Base-by-base conservation (phyloP, 441 rosid genomes). In the Capsella rubella region DNA sequence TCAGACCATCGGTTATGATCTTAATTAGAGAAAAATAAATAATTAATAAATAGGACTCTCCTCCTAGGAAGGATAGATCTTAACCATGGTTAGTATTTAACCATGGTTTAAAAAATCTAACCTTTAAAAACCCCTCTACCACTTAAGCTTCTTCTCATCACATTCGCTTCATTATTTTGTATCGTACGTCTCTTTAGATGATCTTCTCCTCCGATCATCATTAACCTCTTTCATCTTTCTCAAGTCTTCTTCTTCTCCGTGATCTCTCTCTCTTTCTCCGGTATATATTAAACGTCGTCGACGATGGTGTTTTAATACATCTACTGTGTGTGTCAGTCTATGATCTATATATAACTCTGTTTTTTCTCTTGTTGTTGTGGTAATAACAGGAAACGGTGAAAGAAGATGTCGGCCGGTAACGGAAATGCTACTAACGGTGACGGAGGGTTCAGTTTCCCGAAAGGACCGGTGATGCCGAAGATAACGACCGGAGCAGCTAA, bases 401-500 rank as follows among this genome's bases (percentile, higher is more conserved):
- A 63, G 57, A 76, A 49, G 32, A 77, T 77, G 80, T 71, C 80
- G 32, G 29, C 2, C 6, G 59, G 77, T 53, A 60, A 77, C 64
- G 80, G 73, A 71, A 77, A 76, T 50, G 67, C 67, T 39, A 76
- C 56, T 31, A 76, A 78, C 74, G 77, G 74, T 72, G 81, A 73
- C 82, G 79, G 79, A 74, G 82, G 78, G 1, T 78, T 78, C 45
- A 78, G 79, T 59, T 78, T 78, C 67, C 78, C 75, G 2, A 78
- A 74, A 69, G 82, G 82, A 63, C 82, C 78, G 0, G 81, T 71
- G 57, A 75, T 89, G 79, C 81, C 94, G 0, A 89, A 84, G 82
- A 89, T 89, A 69, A 84, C 80, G 39, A 89, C 92, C 3, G 82
- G 79, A 70, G 80, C 79, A n/a, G 79, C 83, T 6, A 82, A 77